A percentile compares a stretch with the other conserved stretches of the same genome.
Conservation (phyloP, 208 protist genomes). For the Endotrypanum monterogeii region DNA sequence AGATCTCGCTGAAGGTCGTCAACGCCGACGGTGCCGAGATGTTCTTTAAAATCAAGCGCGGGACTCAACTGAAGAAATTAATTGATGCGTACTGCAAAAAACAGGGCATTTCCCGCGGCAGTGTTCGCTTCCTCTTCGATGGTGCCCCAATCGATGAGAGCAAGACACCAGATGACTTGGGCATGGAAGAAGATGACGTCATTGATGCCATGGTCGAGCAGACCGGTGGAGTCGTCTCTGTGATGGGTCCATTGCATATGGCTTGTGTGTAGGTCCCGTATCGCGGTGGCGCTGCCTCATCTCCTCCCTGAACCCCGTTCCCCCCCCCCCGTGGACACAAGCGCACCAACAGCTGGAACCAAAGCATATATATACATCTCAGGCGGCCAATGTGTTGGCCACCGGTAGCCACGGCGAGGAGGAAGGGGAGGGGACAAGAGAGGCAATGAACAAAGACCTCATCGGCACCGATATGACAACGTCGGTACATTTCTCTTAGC, state of each 20-base stretch:
- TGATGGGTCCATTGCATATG: too few relatives aligned
- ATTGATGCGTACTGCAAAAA: conserved; percentile 98
- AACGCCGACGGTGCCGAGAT: conserved; percentile 95
- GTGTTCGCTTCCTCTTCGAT: conserved; percentile 97
- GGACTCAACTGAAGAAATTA: conserved; percentile 94
- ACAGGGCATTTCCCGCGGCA: conserved; percentile 86
- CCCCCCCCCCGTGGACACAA: too few relatives aligned
- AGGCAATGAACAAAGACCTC: background rate
- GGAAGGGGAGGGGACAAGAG: too few relatives aligned
- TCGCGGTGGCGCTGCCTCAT: too few relatives aligned
- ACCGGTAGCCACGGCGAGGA: too few relatives aligned
- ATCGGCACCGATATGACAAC: background rate
- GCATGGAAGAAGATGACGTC: conserved; percentile 95
- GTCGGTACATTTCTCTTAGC: background rate
- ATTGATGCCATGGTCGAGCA: conserved; percentile 96
- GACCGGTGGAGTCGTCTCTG: conserved; percentile 59
- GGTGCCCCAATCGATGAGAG: conserved; percentile 90
- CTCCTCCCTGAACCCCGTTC: too few relatives aligned
- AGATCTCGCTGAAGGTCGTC: conserved; percentile 92
- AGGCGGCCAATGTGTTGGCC: too few relatives aligned
- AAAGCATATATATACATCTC: too few relatives aligned
- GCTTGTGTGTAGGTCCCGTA: too few relatives aligned
- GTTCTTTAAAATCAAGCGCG: conserved; percentile 97
- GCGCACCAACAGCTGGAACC: too few relatives aligned
- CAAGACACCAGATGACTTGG: conserved; percentile 93